These are phyloP conservation scores for Kalaharituber pfeilii DNA, from an alignment of 2,329 filamentous ascomycete species.

Conservation along the genomic window DNA sequence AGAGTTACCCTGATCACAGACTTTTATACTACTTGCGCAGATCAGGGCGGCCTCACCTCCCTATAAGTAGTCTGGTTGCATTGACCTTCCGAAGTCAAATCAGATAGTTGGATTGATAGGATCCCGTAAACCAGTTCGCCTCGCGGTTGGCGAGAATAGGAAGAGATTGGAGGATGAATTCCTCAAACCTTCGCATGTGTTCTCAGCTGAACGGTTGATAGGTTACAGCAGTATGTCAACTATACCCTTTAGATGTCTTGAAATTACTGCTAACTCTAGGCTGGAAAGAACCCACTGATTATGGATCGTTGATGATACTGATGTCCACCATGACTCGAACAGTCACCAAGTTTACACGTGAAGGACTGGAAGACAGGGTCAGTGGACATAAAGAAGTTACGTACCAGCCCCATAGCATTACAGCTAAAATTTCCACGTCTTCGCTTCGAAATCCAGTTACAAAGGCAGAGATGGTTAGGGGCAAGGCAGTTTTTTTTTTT, in stretches of 20 bases:
- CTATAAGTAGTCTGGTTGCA: too few species aligned
- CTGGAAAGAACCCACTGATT: constrained; percentile 70
- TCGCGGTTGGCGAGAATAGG: constrained; percentile 6
- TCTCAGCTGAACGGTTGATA: constrained; percentile 73
- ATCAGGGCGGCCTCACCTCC: too few species aligned
- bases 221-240: constrained; percentile 51
- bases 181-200: constrained; percentile 58
- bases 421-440: constrained; percentile 88
- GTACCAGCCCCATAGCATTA: constrained; percentile 71
- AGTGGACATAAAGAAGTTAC: constrained; percentile 91
- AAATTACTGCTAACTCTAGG: constrained; percentile 23
- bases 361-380: constrained; percentile 80
- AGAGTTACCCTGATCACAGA: too few species aligned
- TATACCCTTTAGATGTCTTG: background rate
- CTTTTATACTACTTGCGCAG: too few species aligned
- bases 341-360: constrained; percentile 78
- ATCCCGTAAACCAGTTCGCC: too few species aligned
- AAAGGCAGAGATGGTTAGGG: constrained; percentile 77
- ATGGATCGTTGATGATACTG: constrained; percentile 43
- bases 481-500: constrained; percentile 82
- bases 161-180: constrained; percentile 52
- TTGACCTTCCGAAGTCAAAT: too few species aligned
- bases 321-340: constrained; percentile 80
- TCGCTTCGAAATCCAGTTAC: constrained; percentile 69
- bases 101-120: too few species aligned